Percentiles rank a stretch among this genome's conserved stretches.
Conservation (phyloP, 768 basidiomycete genomes). For the Mrakia gelida region DNA sequence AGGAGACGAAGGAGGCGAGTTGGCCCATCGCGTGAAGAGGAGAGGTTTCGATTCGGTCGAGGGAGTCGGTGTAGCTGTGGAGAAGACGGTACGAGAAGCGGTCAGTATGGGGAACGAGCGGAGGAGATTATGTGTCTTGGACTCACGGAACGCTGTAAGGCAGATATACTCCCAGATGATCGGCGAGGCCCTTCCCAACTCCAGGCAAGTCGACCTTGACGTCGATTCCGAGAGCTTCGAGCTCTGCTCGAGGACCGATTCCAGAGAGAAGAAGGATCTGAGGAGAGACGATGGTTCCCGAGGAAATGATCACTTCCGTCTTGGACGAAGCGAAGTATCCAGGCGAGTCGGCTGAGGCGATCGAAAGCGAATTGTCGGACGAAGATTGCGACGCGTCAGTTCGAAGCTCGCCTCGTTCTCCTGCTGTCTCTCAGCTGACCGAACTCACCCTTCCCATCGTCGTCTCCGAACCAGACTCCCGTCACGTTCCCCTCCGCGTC, state of each 20-base stretch:
- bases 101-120: background rate
- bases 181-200: constrained; percentile 68
- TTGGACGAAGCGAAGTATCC: constrained; percentile 6
- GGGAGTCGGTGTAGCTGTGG: constrained; percentile 24
- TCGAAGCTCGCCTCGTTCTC: background rate
- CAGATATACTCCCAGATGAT: constrained; percentile 55
- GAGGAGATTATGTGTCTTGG: background rate
- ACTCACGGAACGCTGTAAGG: constrained; percentile 32
- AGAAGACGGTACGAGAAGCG: background rate
- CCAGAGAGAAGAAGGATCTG: constrained; percentile 64
- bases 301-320: constrained; percentile 33
- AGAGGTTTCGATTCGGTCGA: constrained; percentile 29
- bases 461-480: constrained; percentile 29
- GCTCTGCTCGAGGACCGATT: constrained; percentile 62
- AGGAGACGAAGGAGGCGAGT: constrained; percentile 20
- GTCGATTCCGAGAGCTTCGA: constrained; percentile 55
- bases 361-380: background rate
- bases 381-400: background rate
- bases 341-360: background rate
- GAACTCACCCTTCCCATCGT: constrained; percentile 1
- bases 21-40: constrained; percentile 27
- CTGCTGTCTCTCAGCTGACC: background rate
- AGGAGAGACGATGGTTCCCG: constrained; percentile 51
- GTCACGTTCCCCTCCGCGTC: background rate
- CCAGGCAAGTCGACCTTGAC: constrained; percentile 62